Evolutionary conservation across 1,284 basidiomycete genomes (phyloP), one percentile per base, ranked within the genome.

Genomic region (Vanrija sp.): DNA sequence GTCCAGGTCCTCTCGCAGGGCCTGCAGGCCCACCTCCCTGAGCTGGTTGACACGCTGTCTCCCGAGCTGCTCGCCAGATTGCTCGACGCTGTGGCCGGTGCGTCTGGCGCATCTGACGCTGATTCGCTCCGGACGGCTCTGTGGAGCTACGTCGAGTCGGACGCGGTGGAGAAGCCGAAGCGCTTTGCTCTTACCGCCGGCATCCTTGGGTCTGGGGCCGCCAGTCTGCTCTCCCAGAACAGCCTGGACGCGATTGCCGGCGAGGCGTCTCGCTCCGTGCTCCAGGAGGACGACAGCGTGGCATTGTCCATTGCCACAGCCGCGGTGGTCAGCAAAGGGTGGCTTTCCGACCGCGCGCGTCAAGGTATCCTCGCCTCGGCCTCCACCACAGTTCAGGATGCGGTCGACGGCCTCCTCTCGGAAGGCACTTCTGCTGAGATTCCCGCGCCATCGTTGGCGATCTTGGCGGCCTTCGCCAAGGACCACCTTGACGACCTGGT

Each of bases 361-460:
- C 53, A 63, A 16, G 57, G 59, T 6, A 55, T 72, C 19, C 61
- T 73, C 15, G 61, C 64, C 4, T 59, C 76, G 2, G 67, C 75
- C 20, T 78, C 78, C 56, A 65, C 77, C 3, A 75, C 78, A 0
- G 76, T 81, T 38, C 79, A 81, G 61, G 79, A 81, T 57, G 65
- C 76, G 0, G 63, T 65, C n/a, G 73, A 76, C 16, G 74, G 78
- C 53, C 66, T 76, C 4, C 49, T 70, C 9, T 41, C 59, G 2
- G 47, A 35, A 16, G 37, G 45, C 2, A 47, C 20, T 3, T 55
- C 56, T 0, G 43, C 38, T 0, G 14, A 22, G 2, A 22, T 63
- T 0, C 64, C 67, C 0, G 14, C 19, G 1, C 24, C 55, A 3
- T 49, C 60, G 2, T 53, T 71, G 15, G 48, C 57, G 16, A 68